Percentiles rank a stretch among this genome's conserved stretches.
Evolutionary conservation across 1,284 basidiomycete genomes (phyloP).

Genomic region (Trichosporon sp.): DNA sequence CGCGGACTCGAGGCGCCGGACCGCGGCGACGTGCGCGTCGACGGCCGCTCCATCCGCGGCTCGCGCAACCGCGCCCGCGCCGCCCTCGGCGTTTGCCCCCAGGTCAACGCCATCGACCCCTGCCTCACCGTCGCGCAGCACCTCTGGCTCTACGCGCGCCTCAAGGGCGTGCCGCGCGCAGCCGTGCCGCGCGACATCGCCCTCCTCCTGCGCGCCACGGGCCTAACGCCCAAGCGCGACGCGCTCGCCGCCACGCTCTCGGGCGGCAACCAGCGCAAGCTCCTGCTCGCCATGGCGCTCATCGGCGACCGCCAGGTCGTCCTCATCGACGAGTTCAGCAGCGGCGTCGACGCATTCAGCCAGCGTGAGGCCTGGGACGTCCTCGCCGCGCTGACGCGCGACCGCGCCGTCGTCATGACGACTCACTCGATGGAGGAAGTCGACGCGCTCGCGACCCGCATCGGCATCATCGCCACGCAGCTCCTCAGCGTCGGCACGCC

Average conservation of each 20-base stretch:
- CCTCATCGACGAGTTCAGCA: slow-evolving; percentile 76
- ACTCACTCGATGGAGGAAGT: slow-evolving; percentile 79
- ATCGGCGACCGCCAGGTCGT: slow-evolving; percentile 74
- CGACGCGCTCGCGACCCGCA: slow-evolving; percentile 66
- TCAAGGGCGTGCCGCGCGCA: slow-evolving; percentile 59
- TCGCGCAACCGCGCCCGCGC: slow-evolving; percentile 57
- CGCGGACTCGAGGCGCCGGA: slow-evolving; percentile 50
- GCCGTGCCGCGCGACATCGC: slow-evolving; percentile 59
- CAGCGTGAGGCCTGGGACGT: slow-evolving; percentile 74
- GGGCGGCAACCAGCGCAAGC: slow-evolving; percentile 74
- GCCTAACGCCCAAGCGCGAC: slow-evolving; percentile 61
- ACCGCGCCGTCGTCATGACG: slow-evolving; percentile 44
- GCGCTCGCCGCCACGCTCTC: slow-evolving; percentile 67
- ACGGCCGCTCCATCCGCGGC: slow-evolving; percentile 60
- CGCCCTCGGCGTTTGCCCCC: slow-evolving; percentile 68
- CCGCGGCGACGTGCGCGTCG: slow-evolving; percentile 65
- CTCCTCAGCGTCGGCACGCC: slow-evolving; percentile 70
- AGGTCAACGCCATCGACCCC: slow-evolving; percentile 74
- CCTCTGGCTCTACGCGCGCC: slow-evolving; percentile 51
- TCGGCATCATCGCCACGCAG: slow-evolving; percentile 65
- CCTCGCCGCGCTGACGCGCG: slow-evolving; percentile 56
- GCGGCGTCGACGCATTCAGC: slow-evolving; percentile 75
- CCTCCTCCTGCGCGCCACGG: slow-evolving; percentile 59
- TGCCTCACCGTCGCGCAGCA: slow-evolving; percentile 73
- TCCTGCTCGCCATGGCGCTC: slow-evolving; percentile 69